Conservation (phyloP, 2,329 filamentous ascomycete species). For the Ophiocordyceps unilateralis region DNA sequence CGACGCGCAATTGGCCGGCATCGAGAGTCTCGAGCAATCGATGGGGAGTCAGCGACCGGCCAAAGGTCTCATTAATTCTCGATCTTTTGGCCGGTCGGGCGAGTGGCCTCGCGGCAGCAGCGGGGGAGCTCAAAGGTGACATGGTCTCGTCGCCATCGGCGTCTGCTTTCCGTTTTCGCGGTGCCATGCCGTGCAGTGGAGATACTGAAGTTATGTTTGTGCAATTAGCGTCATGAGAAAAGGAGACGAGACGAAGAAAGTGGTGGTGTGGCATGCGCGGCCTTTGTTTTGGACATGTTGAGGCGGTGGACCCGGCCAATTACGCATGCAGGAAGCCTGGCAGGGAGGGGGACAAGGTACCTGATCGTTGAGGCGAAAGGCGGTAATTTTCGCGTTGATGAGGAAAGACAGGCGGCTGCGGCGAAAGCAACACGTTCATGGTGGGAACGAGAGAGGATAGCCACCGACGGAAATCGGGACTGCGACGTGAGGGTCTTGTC, state of each 20-base stretch:
- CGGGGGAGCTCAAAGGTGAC: constrained; percentile 70
- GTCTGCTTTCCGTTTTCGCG: constrained; percentile 73
- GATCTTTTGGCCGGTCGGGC: constrained; percentile 47
- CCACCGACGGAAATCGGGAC: too few relatives aligned
- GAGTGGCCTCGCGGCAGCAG: constrained; percentile 51
- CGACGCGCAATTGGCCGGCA: constrained; percentile 62
- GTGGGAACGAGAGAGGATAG: constrained; percentile 6
- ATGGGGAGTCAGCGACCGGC: constrained; percentile 36
- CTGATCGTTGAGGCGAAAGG: constrained; percentile 34
- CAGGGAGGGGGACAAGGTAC: constrained; percentile 20
- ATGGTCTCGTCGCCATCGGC: constrained; percentile 73
- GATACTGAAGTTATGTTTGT: constrained; percentile 10
- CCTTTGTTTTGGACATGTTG: background rate
- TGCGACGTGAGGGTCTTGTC: too few relatives aligned
- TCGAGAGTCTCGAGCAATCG: constrained; percentile 91
- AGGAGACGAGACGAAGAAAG: background rate
- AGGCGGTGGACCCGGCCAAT: background rate
- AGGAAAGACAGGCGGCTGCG: constrained; percentile 41
- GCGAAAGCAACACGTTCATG: constrained; percentile 47
- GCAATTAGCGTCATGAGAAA: too few relatives aligned
- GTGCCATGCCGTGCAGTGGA: constrained; percentile 35
- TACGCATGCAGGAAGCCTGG: background rate
- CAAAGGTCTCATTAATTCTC: constrained; percentile 45
- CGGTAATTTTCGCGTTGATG: constrained; percentile 39
- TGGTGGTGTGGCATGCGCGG: background rate